Base-by-base conservation (phyloP, 148 eudicot species). In the Vaccinium macrocarpon region DNA sequence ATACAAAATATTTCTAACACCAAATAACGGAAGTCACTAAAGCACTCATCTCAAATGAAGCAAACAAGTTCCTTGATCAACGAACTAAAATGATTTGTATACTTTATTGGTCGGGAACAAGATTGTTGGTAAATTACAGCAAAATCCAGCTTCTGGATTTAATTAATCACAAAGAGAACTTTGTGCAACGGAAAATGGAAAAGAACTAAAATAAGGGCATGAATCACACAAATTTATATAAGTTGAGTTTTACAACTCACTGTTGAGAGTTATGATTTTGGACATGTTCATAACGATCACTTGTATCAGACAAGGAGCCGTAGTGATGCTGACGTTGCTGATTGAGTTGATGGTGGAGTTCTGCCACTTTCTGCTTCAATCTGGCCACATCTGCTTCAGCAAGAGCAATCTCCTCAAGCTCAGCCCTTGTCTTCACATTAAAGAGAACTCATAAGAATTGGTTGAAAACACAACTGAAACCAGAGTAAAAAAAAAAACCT, bases 341-440 rank as follows among this genome's bases (percentile, higher is more conserved):
- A 93, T 93, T 92, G 75, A 97, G 95, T 91, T 97, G 99, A 81
- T 95, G 94, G 85, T 97, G 99, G 82, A 97, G 90, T 84, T 97
- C 99, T 68, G 98, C 95, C 77, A 97, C 98, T 88, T 95, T 97
- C 89, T 97, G 98, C 92, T 97, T 97, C 89, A 97, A 89, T 82
- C 94, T 89, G 81, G 98, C 98, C 15, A 97, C 99, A 89, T 97
- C 99, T 61, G 98, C 99, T 87, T 97, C 99, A 87, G 99, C 99
- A 79, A 97, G 99, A 89, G 99, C 97, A 90, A 97, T 97, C 91
- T 97, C 99, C 88, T 97, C 98, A 74, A 97, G 99, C 92, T 97
- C 99, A 82, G 97, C 98, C 93, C 95, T 93, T 81, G 97, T 97
- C 99, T 97, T 87, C 86, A 91, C 84, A 89, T 53, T 9, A 81